A percentile compares a stretch with the other conserved stretches of the same genome.
Conservation (phyloP, 257 asterid species). For the Fraxinus pennsylvanica region DNA sequence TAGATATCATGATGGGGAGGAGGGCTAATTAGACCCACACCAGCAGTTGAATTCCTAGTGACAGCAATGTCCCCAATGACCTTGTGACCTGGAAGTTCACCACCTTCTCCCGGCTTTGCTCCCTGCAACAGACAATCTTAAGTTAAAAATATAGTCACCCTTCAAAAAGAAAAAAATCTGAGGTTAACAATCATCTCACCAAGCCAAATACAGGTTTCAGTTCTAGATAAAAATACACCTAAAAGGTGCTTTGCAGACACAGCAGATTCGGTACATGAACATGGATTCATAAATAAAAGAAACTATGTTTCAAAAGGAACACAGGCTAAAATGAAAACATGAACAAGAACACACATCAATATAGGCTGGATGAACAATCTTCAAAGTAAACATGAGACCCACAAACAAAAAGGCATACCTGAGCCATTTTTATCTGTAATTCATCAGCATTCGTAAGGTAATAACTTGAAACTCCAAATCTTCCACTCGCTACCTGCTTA, state of each 20-base stretch:
- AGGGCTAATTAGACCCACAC: conserved; percentile 97
- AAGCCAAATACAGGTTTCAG: conserved; percentile 54
- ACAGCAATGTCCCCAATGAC: conserved; percentile 98
- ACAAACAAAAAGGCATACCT: conserved; percentile 51
- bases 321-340: conserved; percentile 28
- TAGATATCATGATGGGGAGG: conserved; percentile 99
- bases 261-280: conserved; percentile 64
- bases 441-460: conserved; percentile 97
- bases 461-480: conserved; percentile 98
- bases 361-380: neutral
- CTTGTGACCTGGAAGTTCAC: conserved; percentile 99
- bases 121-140: conserved; percentile 61
- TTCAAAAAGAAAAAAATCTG: conserved; percentile 22
- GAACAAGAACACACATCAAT: conserved; percentile 13
- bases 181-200: conserved; percentile 44
- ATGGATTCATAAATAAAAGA: conserved; percentile 54
- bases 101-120: conserved; percentile 99
- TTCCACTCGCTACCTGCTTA: conserved; percentile 99
- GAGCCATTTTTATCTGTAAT: conserved; percentile 97
- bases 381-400: neutral
- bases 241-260: conserved; percentile 54
- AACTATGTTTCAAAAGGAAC: conserved; percentile 30
- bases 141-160: conserved; percentile 26
- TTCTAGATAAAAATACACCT: conserved; percentile 62
- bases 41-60: conserved; percentile 96